Conservation (phyloP, 2,329 filamentous ascomycete genomes). For the Clonostachys sp. region DNA sequence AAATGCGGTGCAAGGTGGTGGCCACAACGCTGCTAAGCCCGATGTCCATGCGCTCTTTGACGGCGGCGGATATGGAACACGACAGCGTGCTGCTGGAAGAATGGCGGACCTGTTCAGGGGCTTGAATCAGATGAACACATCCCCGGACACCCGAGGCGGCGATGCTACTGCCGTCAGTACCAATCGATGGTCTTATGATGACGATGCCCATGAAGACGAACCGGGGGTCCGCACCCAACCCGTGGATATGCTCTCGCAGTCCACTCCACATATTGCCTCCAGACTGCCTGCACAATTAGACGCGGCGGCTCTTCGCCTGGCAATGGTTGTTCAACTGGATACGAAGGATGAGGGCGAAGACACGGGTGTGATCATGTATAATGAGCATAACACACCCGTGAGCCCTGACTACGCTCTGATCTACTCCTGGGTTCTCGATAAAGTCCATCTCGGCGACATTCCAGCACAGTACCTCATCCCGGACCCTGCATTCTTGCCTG, state of each 20-base stretch:
- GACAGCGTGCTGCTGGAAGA: not conserved
- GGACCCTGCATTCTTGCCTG: not conserved
- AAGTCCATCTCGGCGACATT: not conserved
- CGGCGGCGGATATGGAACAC: not conserved
- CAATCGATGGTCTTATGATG: not conserved
- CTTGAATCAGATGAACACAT: not conserved
- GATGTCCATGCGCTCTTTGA: not conserved
- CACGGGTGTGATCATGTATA: no score
- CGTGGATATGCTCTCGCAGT: no score
- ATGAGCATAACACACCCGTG: no score
- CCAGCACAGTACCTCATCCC: not conserved
- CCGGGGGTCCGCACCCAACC: no score
- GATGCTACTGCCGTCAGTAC: not conserved
- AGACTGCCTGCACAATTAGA: no score
- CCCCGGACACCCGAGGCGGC: not conserved
- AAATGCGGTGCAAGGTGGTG: not conserved
- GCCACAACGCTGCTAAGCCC: not conserved
- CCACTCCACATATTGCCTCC: no score
- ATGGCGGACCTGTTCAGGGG: not conserved
- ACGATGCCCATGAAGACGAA: not conserved
- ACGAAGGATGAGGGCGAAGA: no score
- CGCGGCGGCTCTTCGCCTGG: no score
- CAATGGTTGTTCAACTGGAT: no score
- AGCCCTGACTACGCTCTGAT: not conserved
- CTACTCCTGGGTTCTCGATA: not conserved